Evolutionary conservation across 2,329 filamentous ascomycete species (phyloP).

Genomic region (Phyllosticta capitalensis): DNA sequence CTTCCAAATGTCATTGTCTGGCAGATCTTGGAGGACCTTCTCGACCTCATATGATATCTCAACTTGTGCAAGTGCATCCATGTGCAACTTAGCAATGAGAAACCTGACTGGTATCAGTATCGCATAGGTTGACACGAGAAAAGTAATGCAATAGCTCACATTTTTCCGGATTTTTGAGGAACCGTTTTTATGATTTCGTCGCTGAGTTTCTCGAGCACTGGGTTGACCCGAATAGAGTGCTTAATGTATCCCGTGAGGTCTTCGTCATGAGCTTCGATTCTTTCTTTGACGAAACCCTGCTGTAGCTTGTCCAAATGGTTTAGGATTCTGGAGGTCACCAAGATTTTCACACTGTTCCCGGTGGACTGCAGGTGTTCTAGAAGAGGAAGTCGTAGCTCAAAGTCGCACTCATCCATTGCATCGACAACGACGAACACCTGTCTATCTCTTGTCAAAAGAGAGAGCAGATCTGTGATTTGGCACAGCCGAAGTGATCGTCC

Average conservation of each 20-base stretch:
- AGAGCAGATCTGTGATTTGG: not conserved
- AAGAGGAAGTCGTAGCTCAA: not conserved
- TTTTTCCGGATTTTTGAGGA: not conserved
- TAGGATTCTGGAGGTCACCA: not conserved
- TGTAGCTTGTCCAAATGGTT: not conserved
- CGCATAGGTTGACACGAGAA: no score
- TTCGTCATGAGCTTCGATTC: not conserved
- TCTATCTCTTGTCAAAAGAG: not conserved
- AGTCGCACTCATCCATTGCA: not conserved
- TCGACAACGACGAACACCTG: not conserved
- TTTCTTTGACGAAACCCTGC: not conserved
- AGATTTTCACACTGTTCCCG: not conserved
- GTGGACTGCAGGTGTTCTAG: not conserved
- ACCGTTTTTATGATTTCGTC: not conserved
- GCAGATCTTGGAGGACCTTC: no score
- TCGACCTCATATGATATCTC: no score
- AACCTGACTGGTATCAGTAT: no score
- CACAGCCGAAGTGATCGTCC: not conserved
- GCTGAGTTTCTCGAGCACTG: not conserved
- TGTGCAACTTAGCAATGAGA: no score
- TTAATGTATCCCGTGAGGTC: not conserved
- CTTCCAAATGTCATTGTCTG: no score
- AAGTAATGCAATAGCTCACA: not conserved
- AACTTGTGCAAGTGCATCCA: no score
- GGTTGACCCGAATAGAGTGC: not conserved